Percentiles rank a stretch among this genome's conserved stretches.
These are phyloP conservation scores for Hyphodiscus sp. DNA, from an alignment of 2,329 filamentous ascomycete species.

Conservation along the genomic window DNA sequence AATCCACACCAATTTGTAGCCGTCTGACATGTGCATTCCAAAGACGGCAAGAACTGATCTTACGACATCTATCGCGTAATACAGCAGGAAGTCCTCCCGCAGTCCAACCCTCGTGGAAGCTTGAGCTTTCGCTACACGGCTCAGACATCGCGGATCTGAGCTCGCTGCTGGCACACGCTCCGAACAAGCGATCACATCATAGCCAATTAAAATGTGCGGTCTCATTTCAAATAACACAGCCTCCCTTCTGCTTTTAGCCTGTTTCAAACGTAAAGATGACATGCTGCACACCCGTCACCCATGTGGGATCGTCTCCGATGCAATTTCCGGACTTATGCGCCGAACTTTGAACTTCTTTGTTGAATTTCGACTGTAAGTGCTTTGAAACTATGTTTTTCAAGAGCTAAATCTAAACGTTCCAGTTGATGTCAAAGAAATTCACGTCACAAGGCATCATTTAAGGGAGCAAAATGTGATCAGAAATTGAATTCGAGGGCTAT, in stretches of 20 bases:
- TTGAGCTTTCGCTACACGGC: no score
- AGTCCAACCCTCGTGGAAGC: no score
- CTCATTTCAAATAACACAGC: not conserved
- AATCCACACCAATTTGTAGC: no score
- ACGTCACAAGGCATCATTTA: not conserved
- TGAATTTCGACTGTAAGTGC: not conserved
- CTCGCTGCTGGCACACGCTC: no score
- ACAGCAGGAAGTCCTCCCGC: no score
- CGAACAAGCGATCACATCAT: not conserved
- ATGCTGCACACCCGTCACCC: not conserved
- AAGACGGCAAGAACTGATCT: no score
- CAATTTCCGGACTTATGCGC: not conserved
- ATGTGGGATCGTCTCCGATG: not conserved
- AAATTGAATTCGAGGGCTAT: conserved; percentile 18
- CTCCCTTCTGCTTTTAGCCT: conserved; percentile 1
- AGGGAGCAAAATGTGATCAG: conserved; percentile 5
- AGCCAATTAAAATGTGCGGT: not conserved
- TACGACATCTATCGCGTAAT: no score
- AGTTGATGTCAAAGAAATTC: not conserved
- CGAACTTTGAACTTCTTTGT: conserved; percentile 1
- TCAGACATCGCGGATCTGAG: no score
- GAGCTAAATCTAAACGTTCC: not conserved
- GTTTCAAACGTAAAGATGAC: conserved; percentile 8
- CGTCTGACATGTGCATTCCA: no score
- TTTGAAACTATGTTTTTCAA: not conserved